Base-by-base conservation (phyloP, 768 basidiomycete species). In the Russula brevipes region DNA sequence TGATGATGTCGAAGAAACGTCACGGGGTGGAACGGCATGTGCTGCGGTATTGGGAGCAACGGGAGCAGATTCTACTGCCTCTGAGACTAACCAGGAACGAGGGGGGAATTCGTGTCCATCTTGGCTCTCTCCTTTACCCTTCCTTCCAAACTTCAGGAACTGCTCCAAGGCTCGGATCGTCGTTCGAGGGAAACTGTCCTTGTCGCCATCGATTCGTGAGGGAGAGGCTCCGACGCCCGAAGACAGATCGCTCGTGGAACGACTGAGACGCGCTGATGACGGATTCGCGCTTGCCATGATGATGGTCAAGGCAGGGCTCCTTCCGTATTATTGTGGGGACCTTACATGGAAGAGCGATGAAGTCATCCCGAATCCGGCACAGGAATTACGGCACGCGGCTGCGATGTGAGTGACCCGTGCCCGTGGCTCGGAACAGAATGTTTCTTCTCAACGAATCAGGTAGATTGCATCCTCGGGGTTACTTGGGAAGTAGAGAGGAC, bases 81-180 rank as follows among this genome's bases (percentile, higher is more conserved):
- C n/a, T 1, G 59, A 17, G 24, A 24, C 24, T 24, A 24, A 50
- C 70, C 70, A 69, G 9, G 55, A 54, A 14, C 61, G n/a, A 38
- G 72, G 70, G 35, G 70, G 69, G 47, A 68, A 66, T 30, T 59
- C 39, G 39, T 45, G 30, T 24, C 39, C 39, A 46, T 45, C 42
- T n/a, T 52, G 57, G 16, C 30, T 57, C 55, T 58, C 50, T 45
- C 33, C 59, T 38, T 60, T 65, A 1, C 63, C 63, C 24, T 65
- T 66, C 63, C 66, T 60, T 31, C 66, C 66, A 11, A 66, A 66
- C 44, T 53, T 65, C 31, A 66, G 54, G 46, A 66, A 66, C 31
- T 59, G 49, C 41, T 66, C 66, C 16, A 66, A 12, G 16, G 63
- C 66, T 41, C 57, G 64, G 16, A 66, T 44, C 31, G 60, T 66